Conservation (phyloP, 257 asterid genomes). For the Gentiana macrophylla region DNA sequence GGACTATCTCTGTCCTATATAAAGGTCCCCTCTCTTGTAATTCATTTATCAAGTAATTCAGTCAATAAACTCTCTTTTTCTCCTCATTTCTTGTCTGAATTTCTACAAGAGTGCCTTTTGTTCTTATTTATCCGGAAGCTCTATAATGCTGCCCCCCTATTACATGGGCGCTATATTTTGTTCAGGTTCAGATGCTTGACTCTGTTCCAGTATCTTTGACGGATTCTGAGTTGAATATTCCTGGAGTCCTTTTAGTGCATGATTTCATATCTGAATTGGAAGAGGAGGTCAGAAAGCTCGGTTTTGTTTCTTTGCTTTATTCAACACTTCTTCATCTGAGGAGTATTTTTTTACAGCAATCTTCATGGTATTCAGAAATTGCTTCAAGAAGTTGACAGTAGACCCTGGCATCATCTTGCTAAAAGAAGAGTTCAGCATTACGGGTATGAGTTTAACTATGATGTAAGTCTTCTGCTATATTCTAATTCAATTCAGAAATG, state of each 20-base stretch:
- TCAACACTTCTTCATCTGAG: background rate
- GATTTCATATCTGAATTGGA: conserved; percentile 61
- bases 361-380: conserved; percentile 42
- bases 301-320: conserved; percentile 1
- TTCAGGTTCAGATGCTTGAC: conserved; percentile 34
- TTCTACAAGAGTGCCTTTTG: too few relatives aligned
- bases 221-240: conserved; percentile 70
- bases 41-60: too few relatives aligned
- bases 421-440: conserved; percentile 94
- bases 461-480: conserved; percentile 31
- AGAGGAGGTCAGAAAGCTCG: conserved; percentile 64
- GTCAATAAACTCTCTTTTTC: too few relatives aligned
- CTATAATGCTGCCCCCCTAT: too few relatives aligned
- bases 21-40: too few relatives aligned
- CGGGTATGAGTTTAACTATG: conserved; percentile 83
- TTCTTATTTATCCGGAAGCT: too few relatives aligned
- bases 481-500: background rate
- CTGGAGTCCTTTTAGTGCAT: conserved; percentile 63
- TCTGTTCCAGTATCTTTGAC: conserved; percentile 49
- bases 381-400: conserved; percentile 70
- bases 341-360: background rate
- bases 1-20: too few relatives aligned
- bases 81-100: too few relatives aligned
- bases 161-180: background rate
- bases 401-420: conserved; percentile 77